A percentile compares a stretch with the other conserved stretches of the same genome.
phyloP scores from a whole-genome alignment of 2,329 filamentous ascomycete species.

The Sclerotinia glacialis region DNA sequence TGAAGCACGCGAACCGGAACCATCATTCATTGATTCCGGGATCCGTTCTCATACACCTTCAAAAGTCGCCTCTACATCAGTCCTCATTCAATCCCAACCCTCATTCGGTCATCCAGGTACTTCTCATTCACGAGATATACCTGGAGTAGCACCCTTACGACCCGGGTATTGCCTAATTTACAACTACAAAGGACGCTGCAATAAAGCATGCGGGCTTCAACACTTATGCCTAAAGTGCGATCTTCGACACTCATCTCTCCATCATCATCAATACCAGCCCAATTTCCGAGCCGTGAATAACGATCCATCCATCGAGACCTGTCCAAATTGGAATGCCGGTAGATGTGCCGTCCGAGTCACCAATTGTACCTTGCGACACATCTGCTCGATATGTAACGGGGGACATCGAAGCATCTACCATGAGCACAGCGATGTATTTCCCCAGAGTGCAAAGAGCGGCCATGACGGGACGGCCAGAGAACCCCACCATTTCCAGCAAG shows the following conservation, averaged over 20 bases:
- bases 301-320: neutral
- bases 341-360: neutral
- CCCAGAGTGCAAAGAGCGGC: neutral
- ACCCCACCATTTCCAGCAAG: neutral
- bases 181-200: constrained; percentile 8
- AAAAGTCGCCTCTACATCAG: neutral
- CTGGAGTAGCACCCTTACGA: constrained; percentile 5
- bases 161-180: constrained; percentile 13
- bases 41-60: neutral
- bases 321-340: constrained; percentile 2
- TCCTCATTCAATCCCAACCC: neutral
- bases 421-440: neutral
- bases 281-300: neutral
- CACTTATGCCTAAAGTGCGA: constrained; percentile 11
- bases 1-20: neutral
- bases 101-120: neutral
- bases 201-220: constrained; percentile 8
- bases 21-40: neutral
- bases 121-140: neutral
- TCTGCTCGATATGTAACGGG: neutral
- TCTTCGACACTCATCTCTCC: constrained; percentile 7
- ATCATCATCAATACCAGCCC: constrained; percentile 13
- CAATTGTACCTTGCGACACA: constrained; percentile 10
- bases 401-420: constrained; percentile 12
- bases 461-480: neutral